Evolutionary conservation across 2,329 filamentous ascomycete genomes (phyloP), one percentile per base, ranked within the genome.

Genomic region (Neofusicoccum kwambonambiense): DNA sequence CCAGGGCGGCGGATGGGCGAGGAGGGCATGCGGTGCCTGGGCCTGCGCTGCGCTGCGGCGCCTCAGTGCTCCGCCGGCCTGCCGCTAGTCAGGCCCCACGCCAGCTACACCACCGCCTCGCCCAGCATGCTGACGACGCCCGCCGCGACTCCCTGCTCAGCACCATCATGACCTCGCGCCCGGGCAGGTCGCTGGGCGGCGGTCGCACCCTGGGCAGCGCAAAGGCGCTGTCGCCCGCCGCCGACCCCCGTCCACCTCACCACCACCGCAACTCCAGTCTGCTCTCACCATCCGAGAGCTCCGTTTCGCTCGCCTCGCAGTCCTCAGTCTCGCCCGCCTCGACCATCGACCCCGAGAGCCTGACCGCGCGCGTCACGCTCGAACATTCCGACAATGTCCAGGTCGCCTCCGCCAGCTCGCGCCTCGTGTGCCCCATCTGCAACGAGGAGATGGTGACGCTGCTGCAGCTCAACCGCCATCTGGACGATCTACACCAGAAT

Each of bases 371-470:
- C 73, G 89, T 97, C 71, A 93, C 90, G 63, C 80, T 95, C 58
- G 86, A 86, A 47, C 84, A 86, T 79, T 82, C 83, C 67, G 82
- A 82, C 45, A 78, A 82, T 71, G 81, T 84, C 61, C 84, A 81
- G 67, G 83, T 84, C 68, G 83, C 80, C 56, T 84, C 87, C 61
- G 80, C 87, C 64, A 86, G 85, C 69, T 86, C 86, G 69, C 86
- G 86, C 76, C 87, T 99, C 66, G 87, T 94, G 64, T 99, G 95
- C 77, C 95, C 95, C n/a, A 99, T 99, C 75, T 99, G 95, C 79
- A 93, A 89, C 71, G 96, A 98, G 80, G 93, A 97, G 78, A 99
- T 99, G 95, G 84, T 98, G 73, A 98, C 95, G 13, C 81, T 99
- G 56, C 81, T 99, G 44, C 95, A 99, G 80, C 82, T 99, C 45